Evolutionary conservation across 129 eudicot species (phyloP), one percentile per base, ranked within the genome.

Genomic region (Chrysanthemum seticuspe): DNA sequence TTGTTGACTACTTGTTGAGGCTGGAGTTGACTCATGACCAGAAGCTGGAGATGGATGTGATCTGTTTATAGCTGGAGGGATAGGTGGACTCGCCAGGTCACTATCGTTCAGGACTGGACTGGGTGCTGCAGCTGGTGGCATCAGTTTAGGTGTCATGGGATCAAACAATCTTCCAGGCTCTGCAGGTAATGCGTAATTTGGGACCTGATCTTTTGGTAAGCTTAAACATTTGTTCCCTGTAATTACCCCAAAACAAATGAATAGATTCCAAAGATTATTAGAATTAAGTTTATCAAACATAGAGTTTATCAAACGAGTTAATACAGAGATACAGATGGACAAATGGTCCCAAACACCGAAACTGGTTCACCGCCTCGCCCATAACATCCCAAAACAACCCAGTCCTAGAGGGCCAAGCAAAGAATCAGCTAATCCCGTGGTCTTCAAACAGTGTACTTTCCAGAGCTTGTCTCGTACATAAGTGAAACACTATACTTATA

Each of bases 111-210:
- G 82, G 66, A 85, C 72, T 1, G 91, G 89, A 68, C 52, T 70
- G 14, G 97, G 97, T 77, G 94, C 86, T 60, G 54, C 76, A 14
- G 87, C 85, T 69, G 94, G 94, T 54, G 94, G 97, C 57, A 58
- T 11, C 2, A 6, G 0, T 66, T 14, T 25, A 19, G 75, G 59
- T 5, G 50, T 10, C 82, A 85, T 71, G 12, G 56, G 13, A 1
- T 21, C 2, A 3, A 81, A 13, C 58, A 87, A 86, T n/a, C 59
- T 40, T 4, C 89, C 87, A 7, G 91, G 86, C 15, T 2, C 14
- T 23, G 75, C 81, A 10, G 97, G 72, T 13, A 3, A 15, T 85
- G 86, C 84, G 81, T 76, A 90, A 29, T 5, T 13, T 68, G 85
- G 76, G 15, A 78, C 76, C 50, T 48, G 8, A 18, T 80, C 62